phyloP scores from a whole-genome alignment of 257 asterid genomes.

The Nicotiana sylvestris region DNA sequence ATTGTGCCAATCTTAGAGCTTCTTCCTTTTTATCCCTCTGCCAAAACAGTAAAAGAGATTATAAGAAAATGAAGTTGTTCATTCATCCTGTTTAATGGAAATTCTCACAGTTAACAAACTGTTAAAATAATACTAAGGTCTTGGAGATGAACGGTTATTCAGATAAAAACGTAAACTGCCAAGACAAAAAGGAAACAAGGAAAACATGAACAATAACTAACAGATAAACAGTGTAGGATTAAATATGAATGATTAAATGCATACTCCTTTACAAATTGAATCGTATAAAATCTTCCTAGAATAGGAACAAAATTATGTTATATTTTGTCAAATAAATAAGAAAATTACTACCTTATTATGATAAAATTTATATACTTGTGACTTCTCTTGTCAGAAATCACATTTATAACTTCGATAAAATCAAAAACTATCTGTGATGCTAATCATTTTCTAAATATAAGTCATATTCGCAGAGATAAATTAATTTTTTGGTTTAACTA shows the following conservation, averaged over 20 bases:
- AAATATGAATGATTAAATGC: neutral
- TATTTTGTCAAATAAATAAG: neutral
- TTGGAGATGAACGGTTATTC: neutral
- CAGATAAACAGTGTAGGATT: neutral
- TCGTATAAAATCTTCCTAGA: neutral
- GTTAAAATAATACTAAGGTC: neutral
- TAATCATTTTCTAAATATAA: neutral
- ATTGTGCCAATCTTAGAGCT: constrained; percentile 85
- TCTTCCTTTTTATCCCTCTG: constrained; percentile 96
- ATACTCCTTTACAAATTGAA: neutral
- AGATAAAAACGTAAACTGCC: neutral
- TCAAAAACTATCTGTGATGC: neutral
- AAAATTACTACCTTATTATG: neutral
- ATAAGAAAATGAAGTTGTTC: constrained; percentile 9
- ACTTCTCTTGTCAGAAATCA: neutral
- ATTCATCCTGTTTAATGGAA: neutral
- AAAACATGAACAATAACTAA: neutral
- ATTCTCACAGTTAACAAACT: neutral
- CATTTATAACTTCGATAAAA: neutral
- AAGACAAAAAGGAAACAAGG: neutral
- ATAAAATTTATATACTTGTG: neutral
- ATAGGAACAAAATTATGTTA: neutral
- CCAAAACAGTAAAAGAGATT: constrained; percentile 25
- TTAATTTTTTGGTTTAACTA: neutral
- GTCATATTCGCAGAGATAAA: neutral